Conservation (phyloP, 2,329 filamentous ascomycete species). For the Trichothecium roseum region DNA sequence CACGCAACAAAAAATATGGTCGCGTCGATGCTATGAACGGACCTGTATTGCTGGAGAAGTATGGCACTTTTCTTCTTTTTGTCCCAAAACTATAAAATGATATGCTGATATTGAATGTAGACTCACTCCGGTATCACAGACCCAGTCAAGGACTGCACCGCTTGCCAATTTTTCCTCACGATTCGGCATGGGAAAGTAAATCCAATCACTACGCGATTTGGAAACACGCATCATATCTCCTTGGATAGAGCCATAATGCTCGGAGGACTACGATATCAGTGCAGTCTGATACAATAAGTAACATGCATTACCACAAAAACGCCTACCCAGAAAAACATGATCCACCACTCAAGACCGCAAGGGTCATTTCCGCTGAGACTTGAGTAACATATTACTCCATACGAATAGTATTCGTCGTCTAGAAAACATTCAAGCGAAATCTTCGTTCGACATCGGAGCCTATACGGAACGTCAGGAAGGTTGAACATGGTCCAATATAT, state of each 20-base stretch:
- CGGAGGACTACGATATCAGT: no score
- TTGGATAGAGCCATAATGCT: conserved; percentile 1
- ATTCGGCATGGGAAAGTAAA: conserved; percentile 53
- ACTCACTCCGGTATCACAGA: conserved; percentile 53
- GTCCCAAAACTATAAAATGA: background rate
- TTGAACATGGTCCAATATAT: conserved; percentile 5
- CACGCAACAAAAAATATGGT: conserved; percentile 85
- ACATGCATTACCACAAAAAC: background rate
- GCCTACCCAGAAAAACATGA: background rate
- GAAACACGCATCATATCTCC: background rate
- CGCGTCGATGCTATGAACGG: conserved; percentile 88
- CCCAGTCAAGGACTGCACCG: conserved; percentile 49
- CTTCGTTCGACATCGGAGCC: conserved; percentile 34
- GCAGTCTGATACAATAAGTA: no score
- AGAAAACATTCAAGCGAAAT: conserved; percentile 18
- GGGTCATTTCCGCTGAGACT: background rate
- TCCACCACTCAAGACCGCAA: background rate
- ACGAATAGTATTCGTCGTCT: background rate
- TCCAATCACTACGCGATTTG: conserved; percentile 5
- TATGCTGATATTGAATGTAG: conserved; percentile 27
- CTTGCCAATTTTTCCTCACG: conserved; percentile 65
- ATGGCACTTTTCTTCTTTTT: conserved; percentile 16
- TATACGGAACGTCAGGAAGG: conserved; percentile 8
- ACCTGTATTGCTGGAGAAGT: conserved; percentile 86
- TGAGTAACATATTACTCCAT: background rate